Base-by-base conservation (phyloP, 495 filamentous ascomycete species). In the Lindgomyces ingoldianus region DNA sequence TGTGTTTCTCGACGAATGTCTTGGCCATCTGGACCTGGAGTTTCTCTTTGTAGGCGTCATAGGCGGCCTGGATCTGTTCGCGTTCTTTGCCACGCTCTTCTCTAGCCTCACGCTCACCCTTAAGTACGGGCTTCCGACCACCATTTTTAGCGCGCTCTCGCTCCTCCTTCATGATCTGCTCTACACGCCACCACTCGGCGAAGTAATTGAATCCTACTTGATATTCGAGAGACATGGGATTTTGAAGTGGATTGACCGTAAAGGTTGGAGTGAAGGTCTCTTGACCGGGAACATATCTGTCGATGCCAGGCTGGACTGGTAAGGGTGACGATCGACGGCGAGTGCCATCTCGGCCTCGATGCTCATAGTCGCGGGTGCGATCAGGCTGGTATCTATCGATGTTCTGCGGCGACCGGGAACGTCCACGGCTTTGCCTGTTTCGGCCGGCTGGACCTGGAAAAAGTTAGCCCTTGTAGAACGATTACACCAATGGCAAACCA, bases 121-220 rank as follows among this genome's bases (percentile, higher is more conserved):
- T 88, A 45, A 89, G 78, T 88, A 84, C 84, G 16, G 87, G 86
- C 47, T 87, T 82, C 57, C 91, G 83, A 16, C 89, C 87, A 26
- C 91, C 91, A 55, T 87, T 85, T 67, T 86, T 88, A 18, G 79
- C 78, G 19, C 90, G 87, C 70, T 96, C 91, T 68, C 88, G 88
- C 61, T 96, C 91, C 55, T 95, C 91, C 72, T 91, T 93, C 60
- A 95, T 87, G 25, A 81, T 81, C 73, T 95, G 89, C 69, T 96
- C 91, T 10, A 82, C 77, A 58, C 92, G 81, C 92, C 93, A 97
- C 94, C 94, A 99, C 75, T 98, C 95, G 6, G 91, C 89, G 72
- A 95, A 99, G 76, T 87, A 98, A 24, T 89, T 96, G 77, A 98
- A 98, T 0, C 94, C 93, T 50, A 96, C 94, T 74, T 97, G 93